Evolutionary conservation across 306 rosid genomes (phyloP), one percentile per base, ranked within the genome.

Genomic region (Prosopis cineraria): DNA sequence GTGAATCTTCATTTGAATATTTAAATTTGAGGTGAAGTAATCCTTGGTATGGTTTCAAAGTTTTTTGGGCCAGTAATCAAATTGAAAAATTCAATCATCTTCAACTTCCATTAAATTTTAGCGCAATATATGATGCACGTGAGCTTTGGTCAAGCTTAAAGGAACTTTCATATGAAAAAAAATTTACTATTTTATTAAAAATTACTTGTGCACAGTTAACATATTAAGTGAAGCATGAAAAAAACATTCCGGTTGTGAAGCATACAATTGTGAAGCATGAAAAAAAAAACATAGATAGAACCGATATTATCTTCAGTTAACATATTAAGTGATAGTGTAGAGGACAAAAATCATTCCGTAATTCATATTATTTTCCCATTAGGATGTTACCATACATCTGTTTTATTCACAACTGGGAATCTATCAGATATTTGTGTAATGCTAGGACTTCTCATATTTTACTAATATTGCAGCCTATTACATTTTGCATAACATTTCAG

Each of bases 401-500:
- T 70, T 70, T 83, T 11, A 14, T 73, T 75, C 45, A 24, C 27
- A 64, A 31, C 34, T 33, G 68, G 77, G 52, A 17, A 70, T 31
- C 59, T 36, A 22, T 40, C 56, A 25, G 40, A 16, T 55, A 44
- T 75, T 29, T 25, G 30, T 27, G 30, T 25, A 66, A 53, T 44
- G 33, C 33, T 29, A 33, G 58, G n/a, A 48, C 48, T 44, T 58
- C 39, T 2, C 56, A 43, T 66, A 67, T 60, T 79, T 74, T 73
- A 40, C 63, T 59, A 64, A 29, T 25, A 68, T 27, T 58, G 27
- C 52, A 68, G 66, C 58, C 68, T 45, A 77, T 73, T n/a, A 63
- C 37, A 20, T 68, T 9, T 48, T 44, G 65, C 41, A 53, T 83
- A 20, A 70, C 62, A 67, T 74, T 78, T 85, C 90, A 92, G 97